Base-by-base conservation (phyloP, 176 grass and related monocot genomes). In the Lolium perenne region DNA sequence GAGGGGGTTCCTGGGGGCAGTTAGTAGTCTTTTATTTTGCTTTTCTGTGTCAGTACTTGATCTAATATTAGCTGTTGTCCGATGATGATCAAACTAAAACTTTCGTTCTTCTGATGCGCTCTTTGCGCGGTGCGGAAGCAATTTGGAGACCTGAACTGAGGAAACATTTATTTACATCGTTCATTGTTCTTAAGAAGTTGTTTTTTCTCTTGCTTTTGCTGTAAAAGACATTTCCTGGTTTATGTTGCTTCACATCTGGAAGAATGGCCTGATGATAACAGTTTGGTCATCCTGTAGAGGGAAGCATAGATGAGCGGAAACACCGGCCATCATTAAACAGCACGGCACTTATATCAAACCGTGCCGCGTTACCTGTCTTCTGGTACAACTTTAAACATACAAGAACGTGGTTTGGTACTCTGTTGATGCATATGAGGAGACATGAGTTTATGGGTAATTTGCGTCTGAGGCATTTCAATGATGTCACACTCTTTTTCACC, bases 351-450 rank as follows among this genome's bases (percentile, higher is more conserved):
- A 10, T 2, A 58, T 20, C 50, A 43, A 15, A 0, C 63, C 20
- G 80, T 41, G 47, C 71, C 72, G 41, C 79, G 86, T 83, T 88
- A 88, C 80, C 87, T 83, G 86, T 88, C 80, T 88, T 81, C 86
- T 83, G 74, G 74, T 43, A 88, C 74, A 88, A 88, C 35, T 23
- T 57, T 43, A 43, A 25, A 86, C 15, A 13, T 38, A 16, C 1
- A 40, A 6, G 6, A 7, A 47, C 1, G 46, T 47, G 46, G 46
- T 47, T 47, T 10, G 8, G 0, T 47, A 47, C 7, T 47, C 9
- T 47, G 46, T 47, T 47, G 46, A 47, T 47, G 46, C 46, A 47
- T 7, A 47, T 47, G 46, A 47, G 46, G 46, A 47, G 46, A 47
- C 46, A 47, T 1, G 46, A 47, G 46, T 47, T 47, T 47, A 47